Base-by-base conservation (phyloP, 1,139 yeast genomes). In the Scheffersomyces stambukii region DNA sequence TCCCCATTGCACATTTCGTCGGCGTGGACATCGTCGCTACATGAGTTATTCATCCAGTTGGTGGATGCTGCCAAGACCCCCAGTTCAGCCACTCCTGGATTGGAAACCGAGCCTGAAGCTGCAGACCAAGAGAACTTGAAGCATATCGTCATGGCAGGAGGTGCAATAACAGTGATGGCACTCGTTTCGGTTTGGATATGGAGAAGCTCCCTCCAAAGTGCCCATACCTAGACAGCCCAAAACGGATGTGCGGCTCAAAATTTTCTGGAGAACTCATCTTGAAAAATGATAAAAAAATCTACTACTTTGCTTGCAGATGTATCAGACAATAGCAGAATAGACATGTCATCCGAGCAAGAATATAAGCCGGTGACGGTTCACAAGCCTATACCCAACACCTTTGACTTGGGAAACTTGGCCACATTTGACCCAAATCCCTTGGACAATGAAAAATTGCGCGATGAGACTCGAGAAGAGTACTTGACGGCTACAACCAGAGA, bases 11-110 rank as follows among this genome's bases (percentile, higher is more conserved):
- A 91, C 50, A 84, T 88, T 1, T 84, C 95, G 0, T 83, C 93
- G 1, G 72, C 79, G 10, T 91, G 98, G 98, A 70, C 86, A 3
- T 72, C 94, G 2, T 84, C 96, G 0, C 56, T 89, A 25, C 80
- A 80, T 40, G 97, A 93, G 45, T 62, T 91, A 21, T 84, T 89
- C 52, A 81, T 83, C 13, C 95, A 85, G 46, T 57, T 91, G 21
- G 95, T 89, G 0, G 95, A 86, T 45, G 94, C 95, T 0, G 95
- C 97, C 0, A 75, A 81, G 37, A 60, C 60, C 22, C 97, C 98
- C 0, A 74, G 77, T 25, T 54, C 70, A 8, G 83, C 86, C 4
- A 89, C 97, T 0, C 94, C 96, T 0, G 83, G 85, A 0, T 60
- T 84, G 16, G 89, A 81, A 27, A 78, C 77, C 3, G 91, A 81